These are phyloP conservation scores for Neoscytalidium dimidiatum DNA, from an alignment of 2,329 filamentous ascomycete genomes.

Conservation along the genomic window DNA sequence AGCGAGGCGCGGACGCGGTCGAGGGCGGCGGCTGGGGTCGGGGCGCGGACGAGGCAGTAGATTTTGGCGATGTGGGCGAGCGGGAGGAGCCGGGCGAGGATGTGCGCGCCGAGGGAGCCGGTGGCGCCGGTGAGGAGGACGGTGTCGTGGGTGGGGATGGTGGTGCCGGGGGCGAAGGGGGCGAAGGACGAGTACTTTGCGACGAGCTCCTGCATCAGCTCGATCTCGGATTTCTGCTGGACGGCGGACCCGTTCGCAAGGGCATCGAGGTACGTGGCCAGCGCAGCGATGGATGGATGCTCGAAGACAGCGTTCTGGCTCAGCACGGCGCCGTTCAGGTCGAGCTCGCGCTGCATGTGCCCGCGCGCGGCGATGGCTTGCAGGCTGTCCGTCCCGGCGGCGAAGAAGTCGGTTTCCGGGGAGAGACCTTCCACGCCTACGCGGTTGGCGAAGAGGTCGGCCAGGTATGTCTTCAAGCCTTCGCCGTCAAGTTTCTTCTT, in stretches of 20 bases:
- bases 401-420: conserved; percentile 59
- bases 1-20: conserved; percentile 36
- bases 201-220: conserved; percentile 51
- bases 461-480: conserved; percentile 35
- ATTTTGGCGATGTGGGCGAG: conserved; percentile 23
- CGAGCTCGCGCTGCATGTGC: conserved; percentile 53
- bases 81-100: conserved; percentile 26
- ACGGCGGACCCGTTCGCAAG: conserved; percentile 42
- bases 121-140: conserved; percentile 30
- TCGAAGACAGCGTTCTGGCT: conserved; percentile 63
- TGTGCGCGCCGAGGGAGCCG: conserved; percentile 27
- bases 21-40: conserved; percentile 28
- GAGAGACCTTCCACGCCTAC: conserved; percentile 26
- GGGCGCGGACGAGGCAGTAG: conserved; percentile 46
- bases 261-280: conserved; percentile 49
- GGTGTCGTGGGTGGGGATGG: conserved; percentile 15
- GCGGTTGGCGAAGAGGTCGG: conserved; percentile 26
- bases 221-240: conserved; percentile 38
- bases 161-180: neutral
- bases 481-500: conserved; percentile 29
- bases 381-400: conserved; percentile 59
- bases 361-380: conserved; percentile 59
- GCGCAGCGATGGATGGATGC: conserved; percentile 49
- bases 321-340: conserved; percentile 47
- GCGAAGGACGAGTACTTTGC: conserved; percentile 40